These are phyloP conservation scores for Jacaranda copaia DNA, from an alignment of 257 asterid species.

Conservation along the genomic window DNA sequence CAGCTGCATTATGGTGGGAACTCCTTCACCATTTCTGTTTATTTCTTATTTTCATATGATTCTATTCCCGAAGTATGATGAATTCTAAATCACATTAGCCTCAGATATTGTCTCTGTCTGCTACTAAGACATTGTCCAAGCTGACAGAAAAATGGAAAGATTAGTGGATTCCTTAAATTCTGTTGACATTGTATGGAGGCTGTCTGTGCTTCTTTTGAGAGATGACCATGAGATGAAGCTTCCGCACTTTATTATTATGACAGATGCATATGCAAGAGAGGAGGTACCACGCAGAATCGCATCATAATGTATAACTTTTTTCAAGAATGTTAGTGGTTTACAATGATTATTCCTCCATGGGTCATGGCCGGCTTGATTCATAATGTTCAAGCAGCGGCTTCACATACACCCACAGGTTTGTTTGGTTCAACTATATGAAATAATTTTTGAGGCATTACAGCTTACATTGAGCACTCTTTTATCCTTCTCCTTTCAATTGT, in stretches of 20 bases:
- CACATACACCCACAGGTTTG: too few species aligned
- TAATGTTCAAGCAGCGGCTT: too few species aligned
- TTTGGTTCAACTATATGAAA: too few species aligned
- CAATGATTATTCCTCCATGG: too few species aligned
- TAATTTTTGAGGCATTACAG: too few species aligned
- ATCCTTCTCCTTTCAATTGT: too few species aligned
- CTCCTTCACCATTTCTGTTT: not conserved
- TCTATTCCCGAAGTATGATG: not conserved
- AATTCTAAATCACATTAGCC: not conserved
- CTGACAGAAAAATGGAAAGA: not conserved
- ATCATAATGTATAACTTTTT: slow-evolving; percentile 30
- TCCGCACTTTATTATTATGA: slow-evolving; percentile 69
- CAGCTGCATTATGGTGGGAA: not conserved
- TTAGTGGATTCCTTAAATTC: slow-evolving; percentile 17
- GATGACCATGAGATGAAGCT: slow-evolving; percentile 72
- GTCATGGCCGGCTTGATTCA: too few species aligned
- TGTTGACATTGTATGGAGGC: slow-evolving; percentile 60
- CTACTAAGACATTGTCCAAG: slow-evolving; percentile 9
- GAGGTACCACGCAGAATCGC: too few species aligned
- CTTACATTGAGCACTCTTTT: too few species aligned
- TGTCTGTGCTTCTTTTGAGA: slow-evolving; percentile 65
- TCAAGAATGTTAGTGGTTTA: too few species aligned
- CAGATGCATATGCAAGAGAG: too few species aligned
- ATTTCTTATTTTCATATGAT: not conserved
- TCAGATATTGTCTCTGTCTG: not conserved